Evolutionary conservation across 345 rosid species (phyloP).

Genomic region (Lumnitzera littorea): DNA sequence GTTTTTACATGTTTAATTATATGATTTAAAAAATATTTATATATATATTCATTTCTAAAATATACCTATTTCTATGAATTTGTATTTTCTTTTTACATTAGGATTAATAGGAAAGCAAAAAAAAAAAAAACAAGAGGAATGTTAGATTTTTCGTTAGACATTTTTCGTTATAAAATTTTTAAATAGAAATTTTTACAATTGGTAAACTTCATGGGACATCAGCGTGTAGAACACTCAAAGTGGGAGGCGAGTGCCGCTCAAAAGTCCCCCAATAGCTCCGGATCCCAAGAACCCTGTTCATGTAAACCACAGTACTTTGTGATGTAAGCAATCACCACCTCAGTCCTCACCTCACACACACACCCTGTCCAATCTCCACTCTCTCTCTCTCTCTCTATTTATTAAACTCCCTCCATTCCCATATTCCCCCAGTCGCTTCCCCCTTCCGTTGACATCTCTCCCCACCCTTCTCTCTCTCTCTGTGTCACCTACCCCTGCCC

Average conservation of each 20-base stretch:
- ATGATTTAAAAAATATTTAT: no score
- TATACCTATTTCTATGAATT: no score
- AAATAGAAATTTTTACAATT: no score
- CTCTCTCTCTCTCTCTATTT: constrained; percentile 12
- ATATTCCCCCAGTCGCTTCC: constrained; percentile 20
- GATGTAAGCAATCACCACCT: constrained; percentile 52
- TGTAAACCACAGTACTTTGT: constrained; percentile 24
- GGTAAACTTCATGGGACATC: no score
- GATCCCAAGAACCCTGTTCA: constrained; percentile 9
- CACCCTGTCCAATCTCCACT: not conserved
- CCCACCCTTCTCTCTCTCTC: not conserved
- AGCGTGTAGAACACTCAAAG: not conserved
- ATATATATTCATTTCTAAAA: no score
- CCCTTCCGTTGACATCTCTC: constrained; percentile 7
- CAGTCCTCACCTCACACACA: constrained; percentile 17
- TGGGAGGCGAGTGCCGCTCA: not conserved
- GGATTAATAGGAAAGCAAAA: no score
- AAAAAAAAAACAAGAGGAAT: no score
- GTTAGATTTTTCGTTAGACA: no score
- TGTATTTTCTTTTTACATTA: no score
- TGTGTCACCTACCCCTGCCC: not conserved
- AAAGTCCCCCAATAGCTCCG: not conserved
- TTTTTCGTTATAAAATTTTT: no score
- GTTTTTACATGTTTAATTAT: no score
- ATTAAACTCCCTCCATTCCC: constrained; percentile 15